Evolutionary conservation across 257 asterid genomes (phyloP), one percentile per base, ranked within the genome.

Genomic region (Salvia splendens): DNA sequence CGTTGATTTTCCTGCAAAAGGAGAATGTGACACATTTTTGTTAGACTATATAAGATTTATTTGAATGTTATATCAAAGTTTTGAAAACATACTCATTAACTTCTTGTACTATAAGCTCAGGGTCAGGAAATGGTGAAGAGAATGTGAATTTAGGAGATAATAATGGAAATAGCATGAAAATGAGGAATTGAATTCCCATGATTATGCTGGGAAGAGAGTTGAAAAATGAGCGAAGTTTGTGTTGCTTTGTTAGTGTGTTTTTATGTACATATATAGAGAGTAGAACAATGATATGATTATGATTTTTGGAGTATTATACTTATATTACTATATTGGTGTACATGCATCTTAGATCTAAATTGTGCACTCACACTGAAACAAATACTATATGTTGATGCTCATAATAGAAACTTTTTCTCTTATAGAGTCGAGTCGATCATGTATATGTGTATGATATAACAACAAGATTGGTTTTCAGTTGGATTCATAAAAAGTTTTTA

Each of bases 61-160:
- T 16, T 9, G 42, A 24, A 24, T 24, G 3, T 12, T 46, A 24
- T 24, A 24, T 4, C 11, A 12, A 4, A 7, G 12, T 6, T n/a
- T 20, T 9, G 4, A 16, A 6, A 50, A 4, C 96, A 51, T 84
- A 90, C 97, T 84, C 78, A 61, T 85, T 77, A 32, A 90, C 97
- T 83, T 87, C 81, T 68, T 84, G 94, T 5, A 80, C 95, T 43
- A 86, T 77, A 48, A 76, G 45, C 79, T 90, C 89, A 76, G 97
- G 95, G 68, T 90, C 84, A 51, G 84, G 81, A 42, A 90, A 76
- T 41, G 85, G 86, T 16, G 87, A 81, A 57, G 84, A 81, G 57
- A 77, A 74, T 63, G 85, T 76, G 83, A 12, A 63, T 14, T 58
- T 30, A 50, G 81, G 74, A 73, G 65, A 48, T 45, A 81, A 53